A percentile compares a stretch with the other conserved stretches of the same genome.
Evolutionary conservation across 176 grass and related monocot genomes (phyloP).

Genomic region (Zoysia japonica): DNA sequence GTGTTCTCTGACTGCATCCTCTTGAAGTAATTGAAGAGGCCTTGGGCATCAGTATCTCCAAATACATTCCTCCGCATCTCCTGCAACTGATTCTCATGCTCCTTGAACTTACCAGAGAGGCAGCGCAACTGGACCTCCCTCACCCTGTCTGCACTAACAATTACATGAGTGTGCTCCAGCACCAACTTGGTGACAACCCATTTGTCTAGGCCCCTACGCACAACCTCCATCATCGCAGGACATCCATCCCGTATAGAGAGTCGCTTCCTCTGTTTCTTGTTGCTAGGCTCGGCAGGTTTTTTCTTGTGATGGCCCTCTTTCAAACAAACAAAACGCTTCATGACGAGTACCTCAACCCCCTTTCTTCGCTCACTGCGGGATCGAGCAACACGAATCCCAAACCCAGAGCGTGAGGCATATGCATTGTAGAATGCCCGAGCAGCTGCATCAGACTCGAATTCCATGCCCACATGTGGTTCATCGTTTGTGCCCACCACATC

Average conservation of each 20-base stretch:
- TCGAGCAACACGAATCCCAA: conserved; percentile 88
- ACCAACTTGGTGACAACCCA: conserved; percentile 82
- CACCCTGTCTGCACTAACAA: conserved; percentile 71
- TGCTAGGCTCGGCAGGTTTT: conserved; percentile 46
- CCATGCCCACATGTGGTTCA: conserved; percentile 70
- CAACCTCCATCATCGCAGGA: conserved; percentile 96
- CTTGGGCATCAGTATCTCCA: conserved; percentile 66
- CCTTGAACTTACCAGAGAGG: conserved; percentile 62
- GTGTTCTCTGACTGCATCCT: conserved; percentile 75
- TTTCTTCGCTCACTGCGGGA: conserved; percentile 83
- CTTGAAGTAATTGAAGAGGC: conserved; percentile 67
- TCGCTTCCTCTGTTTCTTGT: conserved; percentile 84
- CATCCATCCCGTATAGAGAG: conserved; percentile 90
- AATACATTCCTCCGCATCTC: conserved; percentile 68
- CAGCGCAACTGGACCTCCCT: conserved; percentile 66
- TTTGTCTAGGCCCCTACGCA: conserved; percentile 59
- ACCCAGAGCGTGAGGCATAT: conserved; percentile 64
- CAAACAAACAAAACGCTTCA: conserved; percentile 97
- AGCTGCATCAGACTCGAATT: conserved; percentile 73
- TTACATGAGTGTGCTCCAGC: conserved; percentile 81
- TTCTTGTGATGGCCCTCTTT: conserved; percentile 99
- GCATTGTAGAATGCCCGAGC: conserved; percentile 74
- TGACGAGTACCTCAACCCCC: conserved; percentile 75
- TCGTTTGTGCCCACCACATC: conserved; percentile 46
- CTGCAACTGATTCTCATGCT: conserved; percentile 66